These are phyloP conservation scores for Penicillium olsonii DNA, from an alignment of 2,329 filamentous ascomycete species.

Conservation along the genomic window DNA sequence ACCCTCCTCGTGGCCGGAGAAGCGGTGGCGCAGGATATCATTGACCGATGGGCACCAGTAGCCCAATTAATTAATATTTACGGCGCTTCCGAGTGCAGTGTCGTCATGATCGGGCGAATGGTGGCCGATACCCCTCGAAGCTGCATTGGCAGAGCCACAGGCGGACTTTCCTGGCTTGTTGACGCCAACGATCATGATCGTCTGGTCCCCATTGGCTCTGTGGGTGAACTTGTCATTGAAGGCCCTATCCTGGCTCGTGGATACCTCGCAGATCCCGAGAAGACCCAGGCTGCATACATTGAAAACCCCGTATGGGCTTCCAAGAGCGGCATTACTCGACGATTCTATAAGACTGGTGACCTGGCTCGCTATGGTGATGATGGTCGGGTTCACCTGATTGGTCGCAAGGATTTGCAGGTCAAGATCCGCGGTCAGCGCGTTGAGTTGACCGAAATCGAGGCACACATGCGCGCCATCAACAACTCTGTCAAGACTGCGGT, in stretches of 20 bases:
- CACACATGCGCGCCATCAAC: slow-evolving; percentile 33
- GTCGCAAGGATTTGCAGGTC: slow-evolving; percentile 61
- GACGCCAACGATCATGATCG: slow-evolving; percentile 29
- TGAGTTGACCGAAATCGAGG: slow-evolving; percentile 53
- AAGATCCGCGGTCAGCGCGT: slow-evolving; percentile 63
- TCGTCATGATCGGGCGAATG: slow-evolving; percentile 17
- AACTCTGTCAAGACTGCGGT: slow-evolving; percentile 48
- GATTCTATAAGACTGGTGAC: slow-evolving; percentile 34
- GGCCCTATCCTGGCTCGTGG: slow-evolving; percentile 44
- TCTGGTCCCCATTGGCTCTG: slow-evolving; percentile 37
- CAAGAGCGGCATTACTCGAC: slow-evolving; percentile 11
- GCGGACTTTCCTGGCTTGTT: slow-evolving; percentile 28
- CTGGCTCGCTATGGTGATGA: slow-evolving; percentile 28
- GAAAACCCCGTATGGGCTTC: slow-evolving; percentile 27
- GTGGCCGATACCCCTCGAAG: slow-evolving; percentile 7
- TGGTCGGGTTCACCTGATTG: slow-evolving; percentile 37
- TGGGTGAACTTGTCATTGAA: slow-evolving; percentile 39
- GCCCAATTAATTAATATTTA: slow-evolving; percentile 42
- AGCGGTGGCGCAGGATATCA: slow-evolving; percentile 21
- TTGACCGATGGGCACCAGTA: slow-evolving; percentile 24
- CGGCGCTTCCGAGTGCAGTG: slow-evolving; percentile 34
- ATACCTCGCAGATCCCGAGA: slow-evolving; percentile 39
- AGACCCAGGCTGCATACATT: slow-evolving; percentile 26
- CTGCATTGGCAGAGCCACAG: slow-evolving; percentile 24
- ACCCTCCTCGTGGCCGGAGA: slow-evolving; percentile 36